Evolutionary conservation across 768 basidiomycete species (phyloP).

Genomic region (Leucogyrophana mollusca): DNA sequence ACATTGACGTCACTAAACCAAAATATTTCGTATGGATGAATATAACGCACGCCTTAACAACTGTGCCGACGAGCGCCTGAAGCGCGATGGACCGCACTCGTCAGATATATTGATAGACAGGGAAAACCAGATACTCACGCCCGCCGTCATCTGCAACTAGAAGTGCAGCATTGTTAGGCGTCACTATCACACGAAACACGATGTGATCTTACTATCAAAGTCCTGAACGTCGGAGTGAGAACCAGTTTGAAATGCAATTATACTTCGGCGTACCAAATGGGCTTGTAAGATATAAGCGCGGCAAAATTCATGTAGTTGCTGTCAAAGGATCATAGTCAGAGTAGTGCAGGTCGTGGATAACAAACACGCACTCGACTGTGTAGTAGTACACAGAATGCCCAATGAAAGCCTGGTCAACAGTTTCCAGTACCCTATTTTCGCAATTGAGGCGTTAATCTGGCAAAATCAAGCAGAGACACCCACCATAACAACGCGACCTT

Average conservation of each 20-base stretch:
- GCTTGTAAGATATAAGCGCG: constrained; percentile 35
- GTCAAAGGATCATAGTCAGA: constrained; percentile 5
- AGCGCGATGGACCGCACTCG: neutral
- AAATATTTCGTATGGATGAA: neutral
- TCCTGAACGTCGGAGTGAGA: constrained; percentile 35
- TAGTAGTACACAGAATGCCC: constrained; percentile 55
- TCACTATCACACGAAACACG: constrained; percentile 4
- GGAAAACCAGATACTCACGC: constrained; percentile 27
- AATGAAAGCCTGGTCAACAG: constrained; percentile 49
- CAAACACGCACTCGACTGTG: constrained; percentile 44
- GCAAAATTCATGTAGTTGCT: constrained; percentile 41
- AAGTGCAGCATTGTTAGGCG: neutral
- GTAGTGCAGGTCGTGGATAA: neutral
- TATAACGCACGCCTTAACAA: constrained; percentile 53
- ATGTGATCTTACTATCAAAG: constrained; percentile 41
- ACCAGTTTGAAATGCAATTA: neutral
- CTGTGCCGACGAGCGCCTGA: constrained; percentile 52
- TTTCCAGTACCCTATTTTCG: constrained; percentile 41
- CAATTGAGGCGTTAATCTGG: neutral
- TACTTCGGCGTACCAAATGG: constrained; percentile 41
- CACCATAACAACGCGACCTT: constrained; percentile 36
- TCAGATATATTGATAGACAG: constrained; percentile 1
- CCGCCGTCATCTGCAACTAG: constrained; percentile 45
- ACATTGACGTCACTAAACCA: neutral
- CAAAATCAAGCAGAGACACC: neutral